A percentile compares a stretch with the other conserved stretches of the same genome.
Conservation (phyloP, 768 basidiomycete species). For the Tulasnella sp. region DNA sequence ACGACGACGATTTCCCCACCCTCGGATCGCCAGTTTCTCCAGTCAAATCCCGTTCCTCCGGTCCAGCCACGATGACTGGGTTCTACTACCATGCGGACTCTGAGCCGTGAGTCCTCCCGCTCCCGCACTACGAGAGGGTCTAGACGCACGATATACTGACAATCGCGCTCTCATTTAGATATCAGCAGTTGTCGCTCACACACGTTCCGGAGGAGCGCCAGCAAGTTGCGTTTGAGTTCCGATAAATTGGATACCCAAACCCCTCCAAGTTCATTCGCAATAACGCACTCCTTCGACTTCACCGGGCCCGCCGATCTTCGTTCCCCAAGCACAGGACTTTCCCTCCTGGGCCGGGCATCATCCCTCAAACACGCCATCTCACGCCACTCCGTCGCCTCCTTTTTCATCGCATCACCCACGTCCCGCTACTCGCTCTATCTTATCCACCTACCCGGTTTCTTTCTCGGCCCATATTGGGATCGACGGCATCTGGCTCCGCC, state of each 20-base stretch:
- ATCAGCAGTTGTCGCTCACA: slow-evolving; percentile 75
- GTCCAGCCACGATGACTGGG: slow-evolving; percentile 67
- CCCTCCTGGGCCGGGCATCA: too few species aligned
- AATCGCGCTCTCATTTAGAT: slow-evolving; percentile 35
- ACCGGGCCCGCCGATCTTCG: not conserved
- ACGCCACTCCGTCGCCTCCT: not conserved
- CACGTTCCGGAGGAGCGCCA: slow-evolving; percentile 63
- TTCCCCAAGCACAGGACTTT: too few species aligned
- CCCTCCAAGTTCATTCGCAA: not conserved
- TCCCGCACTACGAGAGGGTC: not conserved
- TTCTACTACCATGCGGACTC: slow-evolving; percentile 93
- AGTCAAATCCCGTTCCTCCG: slow-evolving; percentile 9
- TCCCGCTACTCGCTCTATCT: not conserved
- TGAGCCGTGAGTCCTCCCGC: slow-evolving; percentile 47
- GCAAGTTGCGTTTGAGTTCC: slow-evolving; percentile 73
- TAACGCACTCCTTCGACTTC: not conserved
- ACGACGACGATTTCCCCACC: slow-evolving; percentile 4
- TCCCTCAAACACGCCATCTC: not conserved
- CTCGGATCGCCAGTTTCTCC: not conserved
- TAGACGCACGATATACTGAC: not conserved
- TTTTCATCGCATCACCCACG: not conserved
- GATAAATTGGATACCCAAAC: slow-evolving; percentile 31
- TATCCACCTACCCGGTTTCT: not conserved
- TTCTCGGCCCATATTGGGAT: not conserved
- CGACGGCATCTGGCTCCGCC: not conserved